Evolutionary conservation across 176 grass and related monocot species (phyloP), one percentile per base, ranked within the genome.

Genomic region (Zoysia japonica): DNA sequence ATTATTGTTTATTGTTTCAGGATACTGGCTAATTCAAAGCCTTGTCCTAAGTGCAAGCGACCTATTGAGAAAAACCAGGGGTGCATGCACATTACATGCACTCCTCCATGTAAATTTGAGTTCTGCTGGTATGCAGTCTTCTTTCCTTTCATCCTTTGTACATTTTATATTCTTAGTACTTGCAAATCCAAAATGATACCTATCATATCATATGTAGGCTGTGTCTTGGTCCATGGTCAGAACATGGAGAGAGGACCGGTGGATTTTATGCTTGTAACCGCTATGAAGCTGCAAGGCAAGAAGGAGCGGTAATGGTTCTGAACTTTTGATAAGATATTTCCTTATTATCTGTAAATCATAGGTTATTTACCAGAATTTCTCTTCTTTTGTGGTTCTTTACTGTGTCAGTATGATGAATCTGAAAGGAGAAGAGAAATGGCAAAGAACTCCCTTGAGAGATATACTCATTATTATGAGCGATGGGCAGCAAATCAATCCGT

Each of bases 401-500:
- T 71, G 62, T 89, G 54, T 20, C 82, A 99, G 96, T 96, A 99
- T 54, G 96, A 99, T 78, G 96, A 99, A 89, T 95, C 92, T 89
- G 96, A 99, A 86, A 93, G 92, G 86, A 93, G 96, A 87, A 91
- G 96, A 88, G 96, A 99, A 87, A 99, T 99, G 96, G 96, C 96
- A 40, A 99, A 99, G 82, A 96, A 99, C 73, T 99, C 96, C 9
- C 96, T 96, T 65, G 96, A 99, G 84, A 99, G 92, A 84, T 99
- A 99, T 60, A 99, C 96, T 66, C 96, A 99, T 84, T 99, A 99
- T 79, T 99, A 99, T 88, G 96, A 99, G 65, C 92, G 96, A 41
- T 99, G 96, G 96, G 96, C 96, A 68, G 92, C 96, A 45, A 99
- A 99, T 93, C 96, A 99, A 45, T 99, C 92, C 16, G 96, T 99